Evolutionary conservation across 2,329 filamentous ascomycete species (phyloP), one percentile per base, ranked within the genome.

Genomic region (Coniella vitis): DNA sequence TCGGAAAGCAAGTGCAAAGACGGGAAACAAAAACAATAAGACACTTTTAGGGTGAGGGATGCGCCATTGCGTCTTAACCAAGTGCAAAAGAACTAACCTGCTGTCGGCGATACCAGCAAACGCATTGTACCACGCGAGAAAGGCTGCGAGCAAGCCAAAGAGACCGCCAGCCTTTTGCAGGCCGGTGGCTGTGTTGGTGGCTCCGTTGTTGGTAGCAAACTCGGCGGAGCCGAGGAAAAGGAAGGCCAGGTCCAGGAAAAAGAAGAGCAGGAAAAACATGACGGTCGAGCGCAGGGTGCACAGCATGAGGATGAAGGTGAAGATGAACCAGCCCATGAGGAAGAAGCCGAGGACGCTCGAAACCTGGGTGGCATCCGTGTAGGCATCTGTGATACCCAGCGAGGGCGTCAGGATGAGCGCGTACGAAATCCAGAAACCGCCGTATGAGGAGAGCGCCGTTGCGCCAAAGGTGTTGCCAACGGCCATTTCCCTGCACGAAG

Each of bases 391-490:
- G 0, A 57, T 40, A 25, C 63, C 65, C 8, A 71, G 64, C 49
- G 76, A 63, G 1, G 79, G 86, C 2, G 84, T 87, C 54, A 86
- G 67, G 47, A 90, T 74, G 58, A 90, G 83, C 54, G 73, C 86
- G 59, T 87, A 86, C 12, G 78, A 73, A 60, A 91, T 78, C 87
- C 87, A 91, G 76, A 91, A 91, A 55, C 86, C 86, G 58, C 87
- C 87, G 61, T 87, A 91, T 0, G 86, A 90, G 9, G 85, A 87
- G 49, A 91, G 70, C 17, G 87, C 86, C 20, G 86, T 90, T 45
- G 86, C 87, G 74, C 86, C 86, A 57, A 91, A 90, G 10, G 87
- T 91, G 74, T 91, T 91, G 49, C 86, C 87, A n/a, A 87, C 76
- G 32, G 86, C 86, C 79, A 91, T 87, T 71, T 91, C 87, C 86